A percentile compares a stretch with the other conserved stretches of the same genome.
These are phyloP conservation scores for Suillus brevipes DNA, from an alignment of 768 basidiomycete species.

Conservation along the genomic window DNA sequence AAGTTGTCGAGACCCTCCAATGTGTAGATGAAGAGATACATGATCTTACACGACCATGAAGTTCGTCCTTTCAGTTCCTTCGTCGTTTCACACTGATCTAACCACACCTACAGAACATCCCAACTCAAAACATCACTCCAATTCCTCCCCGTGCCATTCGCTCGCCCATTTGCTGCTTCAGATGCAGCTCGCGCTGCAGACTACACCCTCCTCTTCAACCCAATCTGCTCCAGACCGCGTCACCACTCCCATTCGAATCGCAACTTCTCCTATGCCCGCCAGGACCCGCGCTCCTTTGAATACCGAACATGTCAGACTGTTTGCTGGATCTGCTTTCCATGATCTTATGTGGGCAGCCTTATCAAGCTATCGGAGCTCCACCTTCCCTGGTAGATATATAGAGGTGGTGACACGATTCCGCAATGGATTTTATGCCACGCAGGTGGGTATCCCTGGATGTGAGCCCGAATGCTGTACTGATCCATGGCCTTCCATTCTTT, in stretches of 20 bases:
- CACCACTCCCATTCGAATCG: no score
- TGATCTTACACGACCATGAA: slow-evolving; percentile 50
- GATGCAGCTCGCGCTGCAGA: slow-evolving; percentile 89
- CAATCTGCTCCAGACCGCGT: no score
- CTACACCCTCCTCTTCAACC: slow-evolving; percentile 86
- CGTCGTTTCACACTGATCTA: slow-evolving; percentile 1
- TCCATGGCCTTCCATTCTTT: slow-evolving; percentile 7
- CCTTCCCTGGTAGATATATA: no score
- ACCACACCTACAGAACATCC: slow-evolving; percentile 56
- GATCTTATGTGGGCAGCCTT: no score
- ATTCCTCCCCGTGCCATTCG: slow-evolving; percentile 76
- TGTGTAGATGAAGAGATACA: slow-evolving; percentile 47
- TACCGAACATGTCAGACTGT: no score
- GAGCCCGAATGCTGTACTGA: slow-evolving; percentile 2
- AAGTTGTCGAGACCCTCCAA: no score
- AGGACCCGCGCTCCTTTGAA: no score
- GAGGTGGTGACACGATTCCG: slow-evolving; percentile 67
- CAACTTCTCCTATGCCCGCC: no score
- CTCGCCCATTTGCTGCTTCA: slow-evolving; percentile 70
- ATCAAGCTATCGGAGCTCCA: no score
- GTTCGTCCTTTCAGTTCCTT: slow-evolving; percentile 40
- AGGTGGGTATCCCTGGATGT: slow-evolving; percentile 20
- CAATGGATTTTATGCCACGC: slow-evolving; percentile 71
- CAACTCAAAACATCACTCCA: slow-evolving; percentile 91
- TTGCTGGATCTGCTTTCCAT: no score